A percentile compares a stretch with the other conserved stretches of the same genome.
Conservation (phyloP, 352 stramenopile species). For the Globisporangium perplexum region DNA sequence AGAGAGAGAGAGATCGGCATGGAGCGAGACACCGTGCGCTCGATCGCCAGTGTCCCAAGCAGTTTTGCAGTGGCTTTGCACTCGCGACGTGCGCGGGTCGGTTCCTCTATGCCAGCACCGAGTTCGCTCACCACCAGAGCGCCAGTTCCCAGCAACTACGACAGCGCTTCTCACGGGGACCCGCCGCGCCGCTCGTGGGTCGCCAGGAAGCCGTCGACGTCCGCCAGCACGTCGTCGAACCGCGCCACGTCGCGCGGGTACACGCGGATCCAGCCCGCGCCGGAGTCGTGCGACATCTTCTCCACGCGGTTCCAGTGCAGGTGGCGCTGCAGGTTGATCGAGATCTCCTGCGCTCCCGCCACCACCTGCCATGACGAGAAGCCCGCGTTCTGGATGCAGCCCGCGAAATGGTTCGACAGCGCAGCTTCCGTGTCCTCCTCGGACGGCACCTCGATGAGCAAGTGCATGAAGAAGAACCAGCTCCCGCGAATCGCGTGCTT, state of each 20-base stretch:
- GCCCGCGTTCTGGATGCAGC: conserved; percentile 75
- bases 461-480: conserved; percentile 85
- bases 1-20: neutral
- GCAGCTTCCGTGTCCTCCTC: conserved; percentile 44
- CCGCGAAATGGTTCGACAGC: conserved; percentile 59
- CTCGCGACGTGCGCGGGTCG: neutral
- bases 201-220: conserved; percentile 67
- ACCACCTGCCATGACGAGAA: conserved; percentile 85
- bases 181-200: conserved; percentile 38
- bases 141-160: neutral
- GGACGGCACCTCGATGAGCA: conserved; percentile 65
- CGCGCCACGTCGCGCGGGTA: conserved; percentile 74
- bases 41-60: neutral
- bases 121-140: neutral
- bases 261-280: conserved; percentile 79
- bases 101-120: neutral
- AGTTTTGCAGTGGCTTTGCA: neutral
- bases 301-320: conserved; percentile 85
- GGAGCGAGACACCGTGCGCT: neutral
- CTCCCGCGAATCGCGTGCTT: conserved; percentile 65
- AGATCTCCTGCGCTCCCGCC: conserved; percentile 79
- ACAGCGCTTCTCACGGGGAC: neutral
- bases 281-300: conserved; percentile 86
- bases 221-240: conserved; percentile 67
- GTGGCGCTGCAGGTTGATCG: conserved; percentile 84